phyloP scores from a whole-genome alignment of 352 stramenopile species.

The Phytophthora fragariae region DNA sequence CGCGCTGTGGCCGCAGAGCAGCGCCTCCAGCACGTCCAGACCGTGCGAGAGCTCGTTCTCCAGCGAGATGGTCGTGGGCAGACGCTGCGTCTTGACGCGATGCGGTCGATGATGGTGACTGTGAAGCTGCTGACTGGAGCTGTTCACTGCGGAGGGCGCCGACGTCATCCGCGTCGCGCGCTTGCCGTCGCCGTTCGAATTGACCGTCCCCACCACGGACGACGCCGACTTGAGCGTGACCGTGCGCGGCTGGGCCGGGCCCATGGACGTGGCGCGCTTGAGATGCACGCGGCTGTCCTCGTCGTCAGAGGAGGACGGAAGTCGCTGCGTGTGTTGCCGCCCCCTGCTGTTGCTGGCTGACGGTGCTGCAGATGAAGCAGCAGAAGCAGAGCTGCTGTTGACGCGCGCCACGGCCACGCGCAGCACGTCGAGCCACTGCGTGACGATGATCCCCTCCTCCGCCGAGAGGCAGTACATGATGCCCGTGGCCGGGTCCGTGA shows the following conservation, averaged over 20 bases:
- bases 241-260: slow-evolving; percentile 15
- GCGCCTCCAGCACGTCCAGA: slow-evolving; percentile 68
- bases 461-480: slow-evolving; percentile 88
- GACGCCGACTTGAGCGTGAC: slow-evolving; percentile 31
- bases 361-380: neutral
- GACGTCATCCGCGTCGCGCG: slow-evolving; percentile 37
- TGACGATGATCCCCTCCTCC: slow-evolving; percentile 75
- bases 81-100: slow-evolving; percentile 59
- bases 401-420: slow-evolving; percentile 55
- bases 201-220: slow-evolving; percentile 4
- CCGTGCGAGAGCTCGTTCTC: slow-evolving; percentile 79
- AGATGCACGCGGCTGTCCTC: slow-evolving; percentile 30
- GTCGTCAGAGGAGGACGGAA: slow-evolving; percentile 31
- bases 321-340: slow-evolving; percentile 16
- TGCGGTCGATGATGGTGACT: slow-evolving; percentile 17
- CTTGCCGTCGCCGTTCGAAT: slow-evolving; percentile 22
- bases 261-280: slow-evolving; percentile 35
- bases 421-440: slow-evolving; percentile 78
- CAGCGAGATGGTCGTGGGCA: slow-evolving; percentile 75
- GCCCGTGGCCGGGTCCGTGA: slow-evolving; percentile 74
- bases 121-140: slow-evolving; percentile 7
- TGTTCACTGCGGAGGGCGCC: slow-evolving; percentile 25
- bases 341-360: neutral
- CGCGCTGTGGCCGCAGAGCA: slow-evolving; percentile 47
- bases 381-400: slow-evolving; percentile 9